Evolutionary conservation across 1,284 basidiomycete genomes (phyloP), one percentile per base, ranked within the genome.

Genomic region (Rhodotorula sp.): DNA sequence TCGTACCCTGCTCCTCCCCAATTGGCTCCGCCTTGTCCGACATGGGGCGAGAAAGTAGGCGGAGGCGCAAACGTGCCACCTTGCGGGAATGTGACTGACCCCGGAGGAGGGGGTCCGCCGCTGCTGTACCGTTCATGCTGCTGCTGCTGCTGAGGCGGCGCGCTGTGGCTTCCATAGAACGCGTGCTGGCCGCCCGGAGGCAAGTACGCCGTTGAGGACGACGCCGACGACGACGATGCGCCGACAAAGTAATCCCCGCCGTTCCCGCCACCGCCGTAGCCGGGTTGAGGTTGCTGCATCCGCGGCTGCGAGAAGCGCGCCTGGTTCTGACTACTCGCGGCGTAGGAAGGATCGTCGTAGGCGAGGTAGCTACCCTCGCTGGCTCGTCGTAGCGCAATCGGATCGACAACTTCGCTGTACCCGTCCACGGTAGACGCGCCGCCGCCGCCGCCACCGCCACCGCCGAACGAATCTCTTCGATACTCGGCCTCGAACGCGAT

Each of bases 1-100:
- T 76, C 75, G 70, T 72, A 72, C 5, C 70, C 74, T 55, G 62
- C 70, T 26, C 66, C 26, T 45, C 74, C 70, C 19, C 28, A 43
- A 14, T 43, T 43, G 38, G 38, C 38, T 12, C 38, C 38, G 38
- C 38, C 38, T 43, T 43, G 38, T 43, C 38, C 38, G 38, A 43
- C 38, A 14, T 43, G 38, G 38, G 38, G 38, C 10, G 38, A 43
- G 38, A 43, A 43, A 10, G 38, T n/a, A 1, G 72, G 66, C 19
- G 65, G 72, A 5, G 72, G 70, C 45, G 67, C 60, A 58, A 74
- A 72, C 21, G 67, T 55, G 49, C 19, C 62, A 63, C 43, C 54
- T 23, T 65, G 66, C 8, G 49, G 56, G 56, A 50, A 63, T 8
- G 55, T 23, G 6, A 43, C 58, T 0, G 48, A 15, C 3, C n/a